Conservation (phyloP, 345 rosid genomes). For the Brassica napus region DNA sequence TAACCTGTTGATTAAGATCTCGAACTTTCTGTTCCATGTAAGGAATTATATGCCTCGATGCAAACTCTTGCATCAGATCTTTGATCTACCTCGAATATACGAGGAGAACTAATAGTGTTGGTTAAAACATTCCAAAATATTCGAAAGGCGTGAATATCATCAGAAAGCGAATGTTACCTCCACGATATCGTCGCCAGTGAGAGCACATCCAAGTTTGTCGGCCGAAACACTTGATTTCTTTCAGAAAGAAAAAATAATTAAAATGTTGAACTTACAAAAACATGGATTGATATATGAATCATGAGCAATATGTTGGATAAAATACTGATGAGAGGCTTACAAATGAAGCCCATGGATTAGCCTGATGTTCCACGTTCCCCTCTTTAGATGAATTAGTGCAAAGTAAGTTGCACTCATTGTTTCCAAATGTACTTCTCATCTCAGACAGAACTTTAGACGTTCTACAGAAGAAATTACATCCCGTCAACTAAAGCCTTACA, state of each 20-base stretch:
- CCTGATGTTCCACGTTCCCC: constrained; percentile 58
- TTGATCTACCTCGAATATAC: constrained; percentile 62
- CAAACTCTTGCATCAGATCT: constrained; percentile 81
- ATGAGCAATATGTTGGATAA: neutral
- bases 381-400: constrained; percentile 90
- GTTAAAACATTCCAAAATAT: constrained; percentile 31
- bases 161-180: constrained; percentile 54
- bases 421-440: constrained; percentile 87
- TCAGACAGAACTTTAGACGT: constrained; percentile 75
- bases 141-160: constrained; percentile 18
- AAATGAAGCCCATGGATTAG: constrained; percentile 66
- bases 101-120: constrained; percentile 35
- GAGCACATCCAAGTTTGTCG: constrained; percentile 67
- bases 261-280: constrained; percentile 23
- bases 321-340: constrained; percentile 51
- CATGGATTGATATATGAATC: constrained; percentile 12
- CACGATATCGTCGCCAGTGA: constrained; percentile 66
- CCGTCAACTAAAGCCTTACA: constrained; percentile 21
- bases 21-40: constrained; percentile 97
- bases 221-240: constrained; percentile 66
- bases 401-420: constrained; percentile 71
- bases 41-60: constrained; percentile 90
- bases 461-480: constrained; percentile 54
- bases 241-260: constrained; percentile 36
- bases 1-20: constrained; percentile 83